Conservation (phyloP, 805 yeast species). For the Starmera quercuum region DNA sequence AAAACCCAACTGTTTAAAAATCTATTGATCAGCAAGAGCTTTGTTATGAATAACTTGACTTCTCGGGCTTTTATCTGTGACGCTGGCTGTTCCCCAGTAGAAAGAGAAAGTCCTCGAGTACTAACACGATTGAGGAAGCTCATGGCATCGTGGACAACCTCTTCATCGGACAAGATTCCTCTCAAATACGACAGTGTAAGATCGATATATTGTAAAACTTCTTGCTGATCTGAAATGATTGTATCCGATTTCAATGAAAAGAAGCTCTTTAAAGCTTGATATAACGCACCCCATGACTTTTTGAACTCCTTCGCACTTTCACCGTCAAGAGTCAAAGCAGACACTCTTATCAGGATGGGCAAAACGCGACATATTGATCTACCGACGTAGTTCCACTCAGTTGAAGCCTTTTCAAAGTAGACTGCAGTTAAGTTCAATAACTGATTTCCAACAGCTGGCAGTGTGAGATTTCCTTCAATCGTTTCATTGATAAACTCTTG, state of each 20-base stretch:
- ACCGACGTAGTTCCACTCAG: slow-evolving; percentile 55
- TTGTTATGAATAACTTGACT: slow-evolving; percentile 49
- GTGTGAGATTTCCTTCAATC: slow-evolving; percentile 12
- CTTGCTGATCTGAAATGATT: slow-evolving; percentile 54
- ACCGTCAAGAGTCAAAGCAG: slow-evolving; percentile 21
- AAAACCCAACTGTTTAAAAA: slow-evolving; percentile 32
- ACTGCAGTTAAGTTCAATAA: slow-evolving; percentile 38
- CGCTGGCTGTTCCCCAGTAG: slow-evolving; percentile 3
- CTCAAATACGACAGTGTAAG: slow-evolving; percentile 40
- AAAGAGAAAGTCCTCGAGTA: slow-evolving; percentile 45
- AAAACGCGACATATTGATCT: slow-evolving; percentile 58
- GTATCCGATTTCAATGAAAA: slow-evolving; percentile 37
- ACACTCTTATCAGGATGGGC: slow-evolving; percentile 39
- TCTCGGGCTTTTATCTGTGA: slow-evolving; percentile 19
- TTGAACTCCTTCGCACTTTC: slow-evolving; percentile 18
- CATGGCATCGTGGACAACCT: slow-evolving; percentile 33
- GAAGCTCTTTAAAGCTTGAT: slow-evolving; percentile 32
- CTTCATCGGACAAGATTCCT: slow-evolving; percentile 28
- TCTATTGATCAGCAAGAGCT: slow-evolving; percentile 54
- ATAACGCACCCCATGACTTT: slow-evolving; percentile 21
- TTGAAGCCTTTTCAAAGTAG: slow-evolving; percentile 39
- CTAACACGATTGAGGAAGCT: slow-evolving; percentile 48
- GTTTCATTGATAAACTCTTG: slow-evolving; percentile 37
- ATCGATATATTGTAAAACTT: slow-evolving; percentile 53
- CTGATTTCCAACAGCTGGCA: slow-evolving; percentile 46